Evolutionary conservation across 2,329 filamentous ascomycete genomes (phyloP).

Genomic region (Lecanicillium sp.): DNA sequence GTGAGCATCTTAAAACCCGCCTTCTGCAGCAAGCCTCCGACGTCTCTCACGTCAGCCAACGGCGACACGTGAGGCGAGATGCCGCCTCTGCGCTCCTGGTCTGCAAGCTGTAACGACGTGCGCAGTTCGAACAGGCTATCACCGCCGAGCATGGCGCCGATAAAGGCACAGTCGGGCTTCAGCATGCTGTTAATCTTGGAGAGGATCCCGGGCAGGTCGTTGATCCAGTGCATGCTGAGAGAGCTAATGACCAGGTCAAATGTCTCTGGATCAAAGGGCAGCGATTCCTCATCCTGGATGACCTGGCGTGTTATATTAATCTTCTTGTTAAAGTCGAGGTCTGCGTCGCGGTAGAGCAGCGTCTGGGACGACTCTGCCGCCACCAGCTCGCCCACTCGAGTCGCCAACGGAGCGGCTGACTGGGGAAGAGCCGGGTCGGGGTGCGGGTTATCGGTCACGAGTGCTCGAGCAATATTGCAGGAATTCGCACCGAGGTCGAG

Average conservation of each 20-base stretch:
- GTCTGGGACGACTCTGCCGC: conserved; percentile 74
- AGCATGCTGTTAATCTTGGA: conserved; percentile 78
- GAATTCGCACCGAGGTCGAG: conserved; percentile 94
- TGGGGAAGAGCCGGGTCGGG: conserved; percentile 45
- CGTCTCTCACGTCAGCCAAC: conserved; percentile 82
- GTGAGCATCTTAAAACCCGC: conserved; percentile 94
- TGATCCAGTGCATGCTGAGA: conserved; percentile 92
- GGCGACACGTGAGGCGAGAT: conserved; percentile 88
- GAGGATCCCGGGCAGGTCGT: conserved; percentile 82
- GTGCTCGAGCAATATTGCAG: conserved; percentile 82
- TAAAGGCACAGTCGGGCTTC: conserved; percentile 85
- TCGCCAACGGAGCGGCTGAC: conserved; percentile 56
- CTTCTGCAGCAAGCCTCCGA: conserved; percentile 77
- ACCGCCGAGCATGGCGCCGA: conserved; percentile 93
- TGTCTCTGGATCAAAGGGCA: conserved; percentile 67
- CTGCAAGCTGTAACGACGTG: conserved; percentile 85
- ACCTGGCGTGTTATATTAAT: conserved; percentile 69
- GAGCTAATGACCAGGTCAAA: conserved; percentile 91
- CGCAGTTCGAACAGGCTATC: conserved; percentile 91
- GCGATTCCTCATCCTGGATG: conserved; percentile 62
- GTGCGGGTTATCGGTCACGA: conserved; percentile 64
- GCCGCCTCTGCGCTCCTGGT: conserved; percentile 84
- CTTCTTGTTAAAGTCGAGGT: conserved; percentile 64
- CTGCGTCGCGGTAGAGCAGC: conserved; percentile 73
- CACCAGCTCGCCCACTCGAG: conserved; percentile 64